These are phyloP conservation scores for Phytophthora macrochlamydospora DNA, from an alignment of 352 stramenopile genomes.

Conservation along the genomic window DNA sequence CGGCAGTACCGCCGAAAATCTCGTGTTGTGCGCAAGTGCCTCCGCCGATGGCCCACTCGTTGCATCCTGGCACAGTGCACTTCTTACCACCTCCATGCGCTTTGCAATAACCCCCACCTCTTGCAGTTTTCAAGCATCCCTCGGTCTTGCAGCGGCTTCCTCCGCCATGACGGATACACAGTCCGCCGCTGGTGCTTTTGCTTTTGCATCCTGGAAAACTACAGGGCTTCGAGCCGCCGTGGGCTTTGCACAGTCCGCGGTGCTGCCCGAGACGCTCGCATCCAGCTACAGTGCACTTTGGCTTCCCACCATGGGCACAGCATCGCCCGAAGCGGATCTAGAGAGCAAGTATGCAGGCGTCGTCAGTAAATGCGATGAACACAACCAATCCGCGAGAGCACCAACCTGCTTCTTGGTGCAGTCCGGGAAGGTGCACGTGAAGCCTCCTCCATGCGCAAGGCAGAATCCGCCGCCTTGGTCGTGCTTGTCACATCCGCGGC, in stretches of 20 bases:
- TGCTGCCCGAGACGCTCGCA: conserved; percentile 73
- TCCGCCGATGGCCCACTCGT: conserved; percentile 74
- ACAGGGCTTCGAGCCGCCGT: conserved; percentile 77
- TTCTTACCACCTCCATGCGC: conserved; percentile 82
- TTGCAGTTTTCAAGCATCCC: conserved; percentile 76
- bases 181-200: conserved; percentile 77
- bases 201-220: conserved; percentile 62
- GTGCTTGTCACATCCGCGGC: conserved; percentile 73
- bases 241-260: conserved; percentile 76
- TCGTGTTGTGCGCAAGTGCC: conserved; percentile 71
- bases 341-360: neutral
- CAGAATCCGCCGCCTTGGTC: conserved; percentile 82
- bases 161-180: conserved; percentile 83
- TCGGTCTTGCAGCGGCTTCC: conserved; percentile 71
- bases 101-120: conserved; percentile 80
- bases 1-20: conserved; percentile 47
- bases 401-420: conserved; percentile 85
- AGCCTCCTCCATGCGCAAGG: conserved; percentile 74
- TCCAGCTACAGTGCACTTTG: conserved; percentile 61
- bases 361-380: conserved; percentile 9
- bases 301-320: conserved; percentile 80
- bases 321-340: conserved; percentile 76
- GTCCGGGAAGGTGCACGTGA: conserved; percentile 65
- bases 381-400: neutral
- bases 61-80: conserved; percentile 60